Evolutionary conservation across 805 yeast species (phyloP).

Genomic region (Nakazawaea sp.): DNA sequence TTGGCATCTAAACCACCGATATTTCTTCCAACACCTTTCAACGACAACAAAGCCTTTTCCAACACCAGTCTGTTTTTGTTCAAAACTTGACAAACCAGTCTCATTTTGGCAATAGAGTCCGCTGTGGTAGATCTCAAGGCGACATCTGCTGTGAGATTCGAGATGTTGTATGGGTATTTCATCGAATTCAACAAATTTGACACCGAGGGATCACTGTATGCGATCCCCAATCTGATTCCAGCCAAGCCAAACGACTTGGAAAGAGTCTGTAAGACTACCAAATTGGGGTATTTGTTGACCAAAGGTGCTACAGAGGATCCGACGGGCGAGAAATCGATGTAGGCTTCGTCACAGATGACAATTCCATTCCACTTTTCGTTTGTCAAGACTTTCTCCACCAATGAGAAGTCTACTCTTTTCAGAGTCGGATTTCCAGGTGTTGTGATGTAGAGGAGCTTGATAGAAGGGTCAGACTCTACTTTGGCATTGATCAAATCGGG

Average conservation of each 20-base stretch:
- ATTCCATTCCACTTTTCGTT: slow-evolving; percentile 61
- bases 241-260: slow-evolving; percentile 97
- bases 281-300: slow-evolving; percentile 74
- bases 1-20: slow-evolving; percentile 87
- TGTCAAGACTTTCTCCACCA: slow-evolving; percentile 41
- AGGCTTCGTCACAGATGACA: slow-evolving; percentile 90
- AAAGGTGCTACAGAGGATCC: slow-evolving; percentile 70
- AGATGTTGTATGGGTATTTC: slow-evolving; percentile 95
- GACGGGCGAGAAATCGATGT: slow-evolving; percentile 71
- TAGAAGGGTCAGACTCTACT: slow-evolving; percentile 46
- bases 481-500: slow-evolving; percentile 45
- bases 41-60: slow-evolving; percentile 41
- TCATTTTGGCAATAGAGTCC: slow-evolving; percentile 55
- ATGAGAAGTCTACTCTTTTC: slow-evolving; percentile 40
- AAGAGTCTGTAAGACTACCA: slow-evolving; percentile 85
- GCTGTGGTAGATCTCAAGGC: slow-evolving; percentile 67
- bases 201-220: slow-evolving; percentile 56
- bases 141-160: slow-evolving; percentile 68
- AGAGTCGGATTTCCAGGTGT: slow-evolving; percentile 98
- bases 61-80: slow-evolving; percentile 49
- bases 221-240: slow-evolving; percentile 84
- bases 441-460: slow-evolving; percentile 77
- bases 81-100: slow-evolving; percentile 40
- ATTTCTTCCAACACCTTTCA: slow-evolving; percentile 63
- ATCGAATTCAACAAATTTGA: slow-evolving; percentile 72